Evolutionary conservation across 192 early-diverging fungal species (phyloP).

Genomic region (Funneliformis mosseae): DNA sequence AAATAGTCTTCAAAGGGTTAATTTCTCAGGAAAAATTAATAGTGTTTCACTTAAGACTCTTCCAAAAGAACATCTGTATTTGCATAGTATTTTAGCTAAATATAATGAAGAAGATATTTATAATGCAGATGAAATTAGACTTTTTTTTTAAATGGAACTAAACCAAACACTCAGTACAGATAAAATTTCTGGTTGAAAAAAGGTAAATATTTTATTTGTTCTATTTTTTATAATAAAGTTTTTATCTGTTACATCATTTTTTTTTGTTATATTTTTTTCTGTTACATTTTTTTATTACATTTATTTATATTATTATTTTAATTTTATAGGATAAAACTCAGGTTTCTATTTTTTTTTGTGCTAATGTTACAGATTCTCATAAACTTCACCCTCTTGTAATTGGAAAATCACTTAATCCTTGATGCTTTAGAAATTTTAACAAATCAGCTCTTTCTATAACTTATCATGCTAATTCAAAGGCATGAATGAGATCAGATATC

Average conservation of each 20-base stretch:
- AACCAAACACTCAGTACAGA: background rate
- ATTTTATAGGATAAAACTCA: slow-evolving; percentile 16
- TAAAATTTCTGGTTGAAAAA: background rate
- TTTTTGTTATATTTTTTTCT: background rate
- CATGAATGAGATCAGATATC: slow-evolving; percentile 14
- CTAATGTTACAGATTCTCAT: background rate
- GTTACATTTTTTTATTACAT: background rate
- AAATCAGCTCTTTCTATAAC: background rate
- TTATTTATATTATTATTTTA: background rate
- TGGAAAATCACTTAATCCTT: slow-evolving; percentile 15
- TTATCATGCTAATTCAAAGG: slow-evolving; percentile 14
- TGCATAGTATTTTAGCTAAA: background rate
- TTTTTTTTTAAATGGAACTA: background rate
- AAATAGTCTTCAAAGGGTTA: background rate
- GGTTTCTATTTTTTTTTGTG: background rate
- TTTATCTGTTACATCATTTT: background rate
- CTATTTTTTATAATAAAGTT: background rate
- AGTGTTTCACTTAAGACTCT: background rate
- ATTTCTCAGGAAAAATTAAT: background rate
- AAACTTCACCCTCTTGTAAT: slow-evolving; percentile 16
- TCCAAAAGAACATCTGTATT: background rate
- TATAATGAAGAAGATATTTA: background rate
- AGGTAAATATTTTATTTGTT: background rate
- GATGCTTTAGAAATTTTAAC: slow-evolving; percentile 25
- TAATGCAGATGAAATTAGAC: background rate